Percentiles rank a stretch among this genome's conserved stretches.
Evolutionary conservation across 768 basidiomycete species (phyloP).

Genomic region (Auricularia heimuer): DNA sequence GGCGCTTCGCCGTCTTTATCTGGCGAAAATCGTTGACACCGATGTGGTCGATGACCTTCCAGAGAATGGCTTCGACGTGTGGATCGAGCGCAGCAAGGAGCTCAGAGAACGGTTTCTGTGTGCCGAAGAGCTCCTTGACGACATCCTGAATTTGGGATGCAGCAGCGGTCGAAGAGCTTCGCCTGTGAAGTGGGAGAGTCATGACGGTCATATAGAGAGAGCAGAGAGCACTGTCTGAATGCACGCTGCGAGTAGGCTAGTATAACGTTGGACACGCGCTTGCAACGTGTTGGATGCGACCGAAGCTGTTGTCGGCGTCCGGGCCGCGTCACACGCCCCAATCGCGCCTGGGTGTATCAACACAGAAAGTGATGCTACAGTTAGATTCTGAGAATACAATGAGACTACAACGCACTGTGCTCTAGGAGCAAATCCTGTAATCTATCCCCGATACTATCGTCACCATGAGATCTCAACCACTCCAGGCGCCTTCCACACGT

Average conservation of each 20-base stretch:
- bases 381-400: too few species aligned
- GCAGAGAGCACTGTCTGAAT: not conserved
- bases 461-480: too few species aligned
- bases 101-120: not conserved
- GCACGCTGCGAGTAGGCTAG: not conserved
- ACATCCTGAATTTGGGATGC: not conserved
- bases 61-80: not conserved
- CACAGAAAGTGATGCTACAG: too few species aligned
- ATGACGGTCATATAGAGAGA: not conserved
- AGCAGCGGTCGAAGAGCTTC: not conserved
- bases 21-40: conserved; percentile 31
- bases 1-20: not conserved
- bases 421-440: too few species aligned
- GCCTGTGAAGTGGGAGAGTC: not conserved
- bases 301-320: too few species aligned
- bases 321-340: too few species aligned
- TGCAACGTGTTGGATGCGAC: not conserved
- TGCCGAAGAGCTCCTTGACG: not conserved
- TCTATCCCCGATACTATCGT: too few species aligned
- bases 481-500: too few species aligned
- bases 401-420: too few species aligned
- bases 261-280: not conserved
- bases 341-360: too few species aligned
- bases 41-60: conserved; percentile 28
- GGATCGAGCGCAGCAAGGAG: not conserved